Evolutionary conservation across 225 moss, liverwort and hornwort genomes (phyloP).

Genomic region (Marchantia paleacea): DNA sequence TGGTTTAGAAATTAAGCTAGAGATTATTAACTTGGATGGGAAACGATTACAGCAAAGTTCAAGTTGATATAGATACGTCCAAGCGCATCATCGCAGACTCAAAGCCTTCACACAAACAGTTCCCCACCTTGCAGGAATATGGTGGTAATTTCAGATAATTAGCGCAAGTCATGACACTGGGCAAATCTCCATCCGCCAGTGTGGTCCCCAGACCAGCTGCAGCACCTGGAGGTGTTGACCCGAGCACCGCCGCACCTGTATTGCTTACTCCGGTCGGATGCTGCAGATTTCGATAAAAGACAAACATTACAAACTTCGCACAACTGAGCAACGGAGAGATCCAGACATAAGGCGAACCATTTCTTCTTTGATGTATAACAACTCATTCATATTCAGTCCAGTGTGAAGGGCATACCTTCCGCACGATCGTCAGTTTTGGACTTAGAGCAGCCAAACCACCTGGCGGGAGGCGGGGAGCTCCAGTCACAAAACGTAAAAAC

Average conservation of each 20-base stretch:
- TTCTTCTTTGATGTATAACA: neutral
- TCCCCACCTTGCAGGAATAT: constrained; percentile 88
- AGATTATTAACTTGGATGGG: no score
- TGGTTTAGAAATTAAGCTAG: no score
- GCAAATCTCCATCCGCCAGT: constrained; percentile 88
- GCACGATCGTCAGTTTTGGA: constrained; percentile 95
- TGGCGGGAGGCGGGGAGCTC: constrained; percentile 91
- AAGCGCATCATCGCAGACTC: neutral
- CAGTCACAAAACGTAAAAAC: constrained; percentile 93
- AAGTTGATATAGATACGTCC: neutral
- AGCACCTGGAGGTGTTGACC: constrained; percentile 88
- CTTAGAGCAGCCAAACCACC: constrained; percentile 88
- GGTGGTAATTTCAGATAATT: constrained; percentile 97
- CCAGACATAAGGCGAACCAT: neutral
- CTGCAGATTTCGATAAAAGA: constrained; percentile 31
- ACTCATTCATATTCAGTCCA: neutral
- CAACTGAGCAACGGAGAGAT: neutral
- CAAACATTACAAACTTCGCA: neutral
- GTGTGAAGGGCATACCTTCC: constrained; percentile 54
- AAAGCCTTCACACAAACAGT: neutral
- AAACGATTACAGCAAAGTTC: neutral
- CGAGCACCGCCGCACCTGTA: constrained; percentile 47
- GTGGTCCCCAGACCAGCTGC: constrained; percentile 82
- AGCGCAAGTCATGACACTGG: constrained; percentile 99
- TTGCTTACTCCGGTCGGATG: constrained; percentile 83